Conservation (phyloP, 2,329 filamentous ascomycete species). For the Aspergillus oerlinghausenensis region DNA sequence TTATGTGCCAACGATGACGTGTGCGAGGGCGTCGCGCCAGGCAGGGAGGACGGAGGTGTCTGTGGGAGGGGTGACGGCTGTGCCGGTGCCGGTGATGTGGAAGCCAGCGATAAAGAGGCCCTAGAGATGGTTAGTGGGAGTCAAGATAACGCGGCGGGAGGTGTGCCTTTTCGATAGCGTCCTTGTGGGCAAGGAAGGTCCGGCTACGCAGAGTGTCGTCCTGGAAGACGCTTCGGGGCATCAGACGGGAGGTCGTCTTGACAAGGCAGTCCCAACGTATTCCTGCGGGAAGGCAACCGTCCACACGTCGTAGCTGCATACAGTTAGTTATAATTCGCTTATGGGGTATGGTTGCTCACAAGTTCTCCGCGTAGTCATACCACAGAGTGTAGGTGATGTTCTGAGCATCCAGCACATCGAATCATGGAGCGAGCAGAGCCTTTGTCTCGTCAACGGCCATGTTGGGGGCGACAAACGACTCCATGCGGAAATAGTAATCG, state of each 20-base stretch:
- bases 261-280: conserved; percentile 15
- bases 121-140: conserved; percentile 1
- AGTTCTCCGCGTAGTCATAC: conserved; percentile 24
- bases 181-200: conserved; percentile 23
- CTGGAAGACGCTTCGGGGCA: conserved; percentile 33
- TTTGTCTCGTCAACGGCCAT: conserved; percentile 24
- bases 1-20: conserved; percentile 20
- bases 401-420: conserved; percentile 18
- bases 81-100: conserved; percentile 19
- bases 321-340: not conserved
- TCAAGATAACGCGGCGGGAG: conserved; percentile 7
- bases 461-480: conserved; percentile 21
- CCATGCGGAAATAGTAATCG: conserved; percentile 23
- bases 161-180: conserved; percentile 22
- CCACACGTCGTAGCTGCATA: conserved; percentile 19
- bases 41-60: conserved; percentile 21
- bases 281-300: conserved; percentile 24
- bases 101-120: conserved; percentile 20
- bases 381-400: conserved; percentile 22
- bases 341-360: conserved; percentile 20
- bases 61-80: conserved; percentile 12
- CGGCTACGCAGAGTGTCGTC: conserved; percentile 19
- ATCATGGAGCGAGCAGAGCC: conserved; percentile 24
- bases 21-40: conserved; percentile 21
- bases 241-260: conserved; percentile 30